Conservation (phyloP, 148 eudicot species). For the Nepenthes mirabilis region DNA sequence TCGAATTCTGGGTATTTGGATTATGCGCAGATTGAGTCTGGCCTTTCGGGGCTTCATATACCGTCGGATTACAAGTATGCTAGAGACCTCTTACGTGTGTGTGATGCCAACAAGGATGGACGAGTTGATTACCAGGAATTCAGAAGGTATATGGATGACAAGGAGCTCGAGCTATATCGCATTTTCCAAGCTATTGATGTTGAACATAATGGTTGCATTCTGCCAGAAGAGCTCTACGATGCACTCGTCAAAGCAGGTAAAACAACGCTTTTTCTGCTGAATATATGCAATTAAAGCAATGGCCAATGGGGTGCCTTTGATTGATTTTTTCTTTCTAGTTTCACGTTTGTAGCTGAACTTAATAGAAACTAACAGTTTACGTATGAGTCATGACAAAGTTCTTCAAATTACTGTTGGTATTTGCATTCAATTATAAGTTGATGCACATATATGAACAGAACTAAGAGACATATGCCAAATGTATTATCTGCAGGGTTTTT, state of each 20-base stretch:
- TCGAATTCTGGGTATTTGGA: conserved; percentile 61
- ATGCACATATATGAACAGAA: no score
- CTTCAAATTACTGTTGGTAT: no score
- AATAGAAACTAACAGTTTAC: no score
- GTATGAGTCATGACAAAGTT: no score
- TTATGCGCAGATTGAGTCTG: conserved; percentile 51
- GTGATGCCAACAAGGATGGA: conserved; percentile 81
- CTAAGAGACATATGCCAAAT: no score
- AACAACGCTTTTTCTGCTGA: neutral
- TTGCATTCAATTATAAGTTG: no score
- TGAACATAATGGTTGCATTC: conserved; percentile 90
- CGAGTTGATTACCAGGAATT: conserved; percentile 82
- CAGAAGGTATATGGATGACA: conserved; percentile 88
- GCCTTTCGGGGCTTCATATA: conserved; percentile 63
- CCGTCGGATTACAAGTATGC: conserved; percentile 92
- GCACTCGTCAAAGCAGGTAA: conserved; percentile 96
- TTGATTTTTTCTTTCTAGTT: no score
- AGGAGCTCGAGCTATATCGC: conserved; percentile 88
- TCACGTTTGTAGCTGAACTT: no score
- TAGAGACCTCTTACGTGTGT: conserved; percentile 61
- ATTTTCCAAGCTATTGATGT: conserved; percentile 96
- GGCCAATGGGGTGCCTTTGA: no score
- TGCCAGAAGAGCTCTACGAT: conserved; percentile 94
- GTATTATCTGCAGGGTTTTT: no score
- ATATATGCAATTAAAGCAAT: neutral